These are phyloP conservation scores for Yamadazyma atmosphaerica DNA, from an alignment of 1,139 yeast species.

Conservation along the genomic window DNA sequence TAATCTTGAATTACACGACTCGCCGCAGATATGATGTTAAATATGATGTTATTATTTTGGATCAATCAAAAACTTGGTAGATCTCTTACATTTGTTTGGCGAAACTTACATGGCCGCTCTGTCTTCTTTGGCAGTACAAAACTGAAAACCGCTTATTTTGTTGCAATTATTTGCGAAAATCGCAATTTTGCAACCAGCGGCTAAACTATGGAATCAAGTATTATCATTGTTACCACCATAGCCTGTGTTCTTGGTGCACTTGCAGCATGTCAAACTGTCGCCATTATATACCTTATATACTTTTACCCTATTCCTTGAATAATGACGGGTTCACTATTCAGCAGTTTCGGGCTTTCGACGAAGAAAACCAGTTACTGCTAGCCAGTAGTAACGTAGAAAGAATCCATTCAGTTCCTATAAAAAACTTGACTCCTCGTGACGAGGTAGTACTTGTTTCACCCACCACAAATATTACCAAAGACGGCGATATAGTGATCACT, in stretches of 20 bases:
- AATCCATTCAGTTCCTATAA: not conserved
- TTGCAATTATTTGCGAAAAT: too few species aligned
- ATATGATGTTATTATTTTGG: too few species aligned
- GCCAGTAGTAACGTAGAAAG: not conserved
- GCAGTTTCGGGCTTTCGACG: not conserved
- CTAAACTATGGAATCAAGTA: not conserved
- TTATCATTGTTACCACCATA: constrained; percentile 2
- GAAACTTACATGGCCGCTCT: too few species aligned
- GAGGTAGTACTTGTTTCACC: too few species aligned
- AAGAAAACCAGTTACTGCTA: constrained; percentile 1
- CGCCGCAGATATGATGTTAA: too few species aligned
- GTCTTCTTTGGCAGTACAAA: too few species aligned
- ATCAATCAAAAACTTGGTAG: too few species aligned
- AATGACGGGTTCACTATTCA: not conserved
- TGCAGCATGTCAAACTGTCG: not conserved
- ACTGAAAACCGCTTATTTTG: too few species aligned
- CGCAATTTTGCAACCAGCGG: constrained; percentile 3
- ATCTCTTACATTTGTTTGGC: too few species aligned
- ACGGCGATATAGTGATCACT: not conserved
- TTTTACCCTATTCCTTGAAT: constrained; percentile 2
- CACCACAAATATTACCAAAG: too few species aligned
- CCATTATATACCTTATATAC: constrained; percentile 1
- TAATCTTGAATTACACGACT: too few species aligned
- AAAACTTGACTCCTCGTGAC: not conserved
- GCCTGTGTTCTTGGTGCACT: constrained; percentile 4